Conservation (phyloP, 768 basidiomycete genomes). For the Trametes punicea region DNA sequence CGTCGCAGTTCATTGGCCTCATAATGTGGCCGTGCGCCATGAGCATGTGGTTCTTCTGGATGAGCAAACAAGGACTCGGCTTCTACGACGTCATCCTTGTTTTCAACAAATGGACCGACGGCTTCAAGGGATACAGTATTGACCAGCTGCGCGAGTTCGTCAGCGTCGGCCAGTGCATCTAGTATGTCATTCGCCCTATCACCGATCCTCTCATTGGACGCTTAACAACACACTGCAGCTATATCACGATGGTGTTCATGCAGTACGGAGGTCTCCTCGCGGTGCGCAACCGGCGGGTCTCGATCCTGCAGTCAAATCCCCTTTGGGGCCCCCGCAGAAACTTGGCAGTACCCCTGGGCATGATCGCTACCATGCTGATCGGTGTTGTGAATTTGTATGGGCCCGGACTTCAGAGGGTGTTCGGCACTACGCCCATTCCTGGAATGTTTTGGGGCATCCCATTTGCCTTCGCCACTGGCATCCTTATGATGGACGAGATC, state of each 20-base stretch:
- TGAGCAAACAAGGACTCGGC: conserved; percentile 41
- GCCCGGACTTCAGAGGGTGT: conserved; percentile 41
- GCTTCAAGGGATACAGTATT: conserved; percentile 38
- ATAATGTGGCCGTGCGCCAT: conserved; percentile 51
- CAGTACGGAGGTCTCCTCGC: conserved; percentile 61
- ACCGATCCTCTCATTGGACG: conserved; percentile 16
- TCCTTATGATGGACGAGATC: conserved; percentile 42
- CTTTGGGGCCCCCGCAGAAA: conserved; percentile 46
- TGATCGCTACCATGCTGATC: conserved; percentile 41
- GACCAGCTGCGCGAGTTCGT: conserved; percentile 47
- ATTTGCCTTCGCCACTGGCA: conserved; percentile 40
- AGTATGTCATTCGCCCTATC: conserved; percentile 30
- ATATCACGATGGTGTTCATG: conserved; percentile 52
- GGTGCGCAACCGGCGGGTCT: conserved; percentile 51
- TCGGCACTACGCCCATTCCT: conserved; percentile 42
- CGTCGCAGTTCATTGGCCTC: conserved; percentile 43
- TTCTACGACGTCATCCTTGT: conserved; percentile 46
- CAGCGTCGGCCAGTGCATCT: conserved; percentile 49
- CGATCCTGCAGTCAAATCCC: conserved; percentile 55
- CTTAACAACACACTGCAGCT: conserved; percentile 48
- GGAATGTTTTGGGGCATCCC: conserved; percentile 49
- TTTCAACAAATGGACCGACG: conserved; percentile 42
- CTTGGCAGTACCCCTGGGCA: conserved; percentile 35
- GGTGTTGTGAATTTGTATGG: conserved; percentile 45
- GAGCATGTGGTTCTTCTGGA: conserved; percentile 32